phyloP scores from a whole-genome alignment of 176 grass and related monocot genomes.

The Triticum aestivum region IWGSC_CS_RefSeq_v2.1 NC_057809.1:41294385-41294884 shows the following conservation, averaged over 20 bases:
- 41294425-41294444: constrained; percentile 28
- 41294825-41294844: background rate
- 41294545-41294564: background rate
- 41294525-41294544: background rate
- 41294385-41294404: constrained; percentile 47
- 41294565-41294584: background rate
- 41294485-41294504: background rate
- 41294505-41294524: background rate
- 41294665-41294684: background rate
- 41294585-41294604: background rate
- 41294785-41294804: no score
- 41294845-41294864: background rate
- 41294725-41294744: no score
- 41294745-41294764: no score
- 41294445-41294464: constrained; percentile 20
- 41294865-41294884: constrained; percentile 20
- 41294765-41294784: no score
- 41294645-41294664: background rate
- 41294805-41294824: background rate
- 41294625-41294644: background rate
- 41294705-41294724: background rate
- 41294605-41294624: background rate
- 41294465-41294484: background rate
- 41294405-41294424: constrained; percentile 40
- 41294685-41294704: background rate